Conservation (phyloP, 164 flowering plant genomes). For the Tinospora cordifolia region DNA sequence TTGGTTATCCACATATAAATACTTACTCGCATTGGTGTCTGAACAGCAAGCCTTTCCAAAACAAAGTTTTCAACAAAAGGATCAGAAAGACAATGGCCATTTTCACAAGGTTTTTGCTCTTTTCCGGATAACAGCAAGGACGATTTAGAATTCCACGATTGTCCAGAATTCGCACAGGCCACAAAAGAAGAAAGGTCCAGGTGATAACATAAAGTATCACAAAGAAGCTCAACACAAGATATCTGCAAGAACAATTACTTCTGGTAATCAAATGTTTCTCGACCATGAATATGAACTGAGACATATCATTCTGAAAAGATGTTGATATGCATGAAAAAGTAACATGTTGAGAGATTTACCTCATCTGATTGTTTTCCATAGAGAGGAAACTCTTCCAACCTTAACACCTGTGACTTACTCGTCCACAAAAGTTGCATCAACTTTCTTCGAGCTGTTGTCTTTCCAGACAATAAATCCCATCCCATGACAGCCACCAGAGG, state of each 20-base stretch:
- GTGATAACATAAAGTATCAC: conserved; percentile 78
- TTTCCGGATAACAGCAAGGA: conserved; percentile 65
- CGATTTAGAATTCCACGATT: conserved; percentile 61
- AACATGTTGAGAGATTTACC: conserved; percentile 33
- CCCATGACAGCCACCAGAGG: conserved; percentile 92
- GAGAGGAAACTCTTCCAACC: conserved; percentile 62
- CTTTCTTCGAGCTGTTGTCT: conserved; percentile 56
- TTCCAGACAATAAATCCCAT: conserved; percentile 92
- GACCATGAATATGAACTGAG: conserved; percentile 2
- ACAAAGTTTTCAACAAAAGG: conserved; percentile 93
- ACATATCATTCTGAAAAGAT: neutral
- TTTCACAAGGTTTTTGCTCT: conserved; percentile 28
- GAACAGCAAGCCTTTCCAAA: conserved; percentile 81
- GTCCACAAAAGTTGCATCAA: conserved; percentile 82
- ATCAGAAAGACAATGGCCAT: conserved; percentile 42
- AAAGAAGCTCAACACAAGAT: conserved; percentile 85
- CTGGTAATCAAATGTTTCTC: conserved; percentile 7
- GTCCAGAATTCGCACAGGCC: conserved; percentile 86
- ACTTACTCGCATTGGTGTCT: conserved; percentile 84
- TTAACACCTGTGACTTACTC: conserved; percentile 63
- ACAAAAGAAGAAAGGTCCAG: conserved; percentile 94
- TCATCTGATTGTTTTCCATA: conserved; percentile 63
- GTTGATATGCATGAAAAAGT: neutral
- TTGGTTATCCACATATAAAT: neutral
- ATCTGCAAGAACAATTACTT: conserved; percentile 38